These are phyloP conservation scores for Remersonia thermophila DNA, from an alignment of 2,329 filamentous ascomycete species.

Conservation along the genomic window DNA sequence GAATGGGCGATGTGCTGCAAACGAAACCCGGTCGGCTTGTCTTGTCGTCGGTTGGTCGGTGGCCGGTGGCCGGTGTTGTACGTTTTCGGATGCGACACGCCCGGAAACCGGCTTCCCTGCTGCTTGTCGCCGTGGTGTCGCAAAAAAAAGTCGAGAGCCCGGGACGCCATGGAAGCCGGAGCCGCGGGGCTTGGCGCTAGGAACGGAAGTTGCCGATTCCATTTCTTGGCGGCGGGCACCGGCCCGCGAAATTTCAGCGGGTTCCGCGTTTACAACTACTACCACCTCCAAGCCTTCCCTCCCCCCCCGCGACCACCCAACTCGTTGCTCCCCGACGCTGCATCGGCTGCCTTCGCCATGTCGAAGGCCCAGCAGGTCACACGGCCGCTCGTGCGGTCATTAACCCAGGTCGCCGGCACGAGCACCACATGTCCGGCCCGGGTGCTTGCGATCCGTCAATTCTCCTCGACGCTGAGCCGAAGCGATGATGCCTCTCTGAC, in stretches of 20 bases:
- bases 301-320: too few species aligned
- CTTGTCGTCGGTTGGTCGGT: background rate
- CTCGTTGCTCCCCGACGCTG: too few species aligned
- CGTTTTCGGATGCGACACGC: background rate
- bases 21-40: background rate
- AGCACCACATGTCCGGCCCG: conserved; percentile 17
- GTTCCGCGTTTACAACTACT: conserved; percentile 1
- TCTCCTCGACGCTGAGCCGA: conserved; percentile 24
- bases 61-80: background rate
- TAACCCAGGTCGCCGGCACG: conserved; percentile 30
- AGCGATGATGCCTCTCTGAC: conserved; percentile 26
- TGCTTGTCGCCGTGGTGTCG: conserved; percentile 2
- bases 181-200: too few species aligned
- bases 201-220: too few species aligned
- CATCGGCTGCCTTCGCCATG: conserved; percentile 29
- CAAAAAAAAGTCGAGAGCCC: conserved; percentile 10
- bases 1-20: conserved; percentile 6
- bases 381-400: conserved; percentile 42
- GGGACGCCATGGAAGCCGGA: too few species aligned
- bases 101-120: background rate
- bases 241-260: too few species aligned
- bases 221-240: too few species aligned
- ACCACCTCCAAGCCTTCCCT: background rate
- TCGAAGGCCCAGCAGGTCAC: conserved; percentile 47
- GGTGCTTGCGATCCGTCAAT: conserved; percentile 24